These are phyloP conservation scores for Hibiscus syriacus DNA, from an alignment of 345 rosid genomes.

Conservation along the genomic window DNA sequence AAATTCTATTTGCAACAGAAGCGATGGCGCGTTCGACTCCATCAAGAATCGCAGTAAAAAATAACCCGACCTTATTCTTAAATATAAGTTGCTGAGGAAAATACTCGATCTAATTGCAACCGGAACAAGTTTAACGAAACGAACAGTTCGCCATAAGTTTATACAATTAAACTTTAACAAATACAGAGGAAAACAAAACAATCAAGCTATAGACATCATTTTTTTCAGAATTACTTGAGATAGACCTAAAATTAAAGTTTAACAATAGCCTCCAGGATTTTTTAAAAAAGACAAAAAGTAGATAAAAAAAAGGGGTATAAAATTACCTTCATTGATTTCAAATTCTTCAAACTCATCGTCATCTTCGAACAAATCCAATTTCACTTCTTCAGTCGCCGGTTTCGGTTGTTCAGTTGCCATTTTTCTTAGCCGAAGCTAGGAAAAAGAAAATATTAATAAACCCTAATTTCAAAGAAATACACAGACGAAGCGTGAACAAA, in stretches of 20 bases:
- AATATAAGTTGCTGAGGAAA: no score
- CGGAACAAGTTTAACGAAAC: background rate
- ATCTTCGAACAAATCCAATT: conserved; percentile 85
- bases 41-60: no score
- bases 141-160: background rate
- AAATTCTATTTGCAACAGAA: no score
- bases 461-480: background rate
- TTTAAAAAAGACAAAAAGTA: no score
- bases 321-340: conserved; percentile 50
- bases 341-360: conserved; percentile 96
- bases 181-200: background rate
- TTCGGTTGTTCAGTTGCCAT: conserved; percentile 61
- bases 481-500: background rate
- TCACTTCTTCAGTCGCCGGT: conserved; percentile 50
- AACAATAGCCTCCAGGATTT: no score
- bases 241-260: no score
- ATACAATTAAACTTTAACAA: background rate
- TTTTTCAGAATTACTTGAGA: background rate
- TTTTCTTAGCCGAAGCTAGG: background rate
- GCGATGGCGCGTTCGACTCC: no score
- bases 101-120: no score
- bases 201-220: background rate
- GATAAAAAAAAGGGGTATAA: background rate
- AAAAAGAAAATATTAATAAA: background rate
- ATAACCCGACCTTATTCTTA: no score